phyloP scores from a whole-genome alignment of 1,139 yeast genomes.

The Blastobotrys elegans region DNA sequence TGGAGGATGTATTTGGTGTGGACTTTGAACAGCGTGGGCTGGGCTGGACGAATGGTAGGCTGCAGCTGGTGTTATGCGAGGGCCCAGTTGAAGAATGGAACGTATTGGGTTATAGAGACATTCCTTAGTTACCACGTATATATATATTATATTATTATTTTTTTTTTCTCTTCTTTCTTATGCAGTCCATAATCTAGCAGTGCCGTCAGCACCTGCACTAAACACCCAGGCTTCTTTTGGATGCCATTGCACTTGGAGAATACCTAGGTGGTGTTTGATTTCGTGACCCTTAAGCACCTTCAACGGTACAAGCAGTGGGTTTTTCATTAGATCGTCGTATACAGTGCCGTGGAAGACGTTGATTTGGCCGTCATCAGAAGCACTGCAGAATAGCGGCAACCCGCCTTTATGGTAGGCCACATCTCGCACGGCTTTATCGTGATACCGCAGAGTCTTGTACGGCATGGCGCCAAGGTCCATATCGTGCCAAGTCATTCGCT shows the following conservation, averaged over 20 bases:
- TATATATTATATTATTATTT: not conserved
- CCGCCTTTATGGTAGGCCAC: conserved; percentile 81
- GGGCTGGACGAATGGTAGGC: conserved; percentile 64
- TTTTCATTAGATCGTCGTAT: conserved; percentile 91
- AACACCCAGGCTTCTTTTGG: conserved; percentile 98
- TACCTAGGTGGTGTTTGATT: conserved; percentile 74
- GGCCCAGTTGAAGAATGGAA: conserved; percentile 75
- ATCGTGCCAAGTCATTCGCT: conserved; percentile 97
- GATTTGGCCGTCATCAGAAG: conserved; percentile 91
- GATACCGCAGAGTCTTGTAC: conserved; percentile 91
- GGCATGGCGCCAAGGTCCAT: conserved; percentile 85
- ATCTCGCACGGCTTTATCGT: conserved; percentile 87
- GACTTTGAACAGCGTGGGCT: conserved; percentile 38
- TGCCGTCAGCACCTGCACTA: conserved; percentile 97
- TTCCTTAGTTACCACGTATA: conserved; percentile 15
- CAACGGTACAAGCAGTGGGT: conserved; percentile 92
- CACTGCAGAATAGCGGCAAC: conserved; percentile 88
- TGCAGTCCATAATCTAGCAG: conserved; percentile 97
- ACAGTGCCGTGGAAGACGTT: conserved; percentile 97
- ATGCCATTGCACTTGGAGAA: conserved; percentile 90
- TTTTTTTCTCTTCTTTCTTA: conserved; percentile 22
- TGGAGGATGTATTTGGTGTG: conserved; percentile 61
- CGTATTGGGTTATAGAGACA: conserved; percentile 47
- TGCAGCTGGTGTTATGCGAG: conserved; percentile 66
- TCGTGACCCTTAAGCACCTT: conserved; percentile 94